Conservation (phyloP, 352 stramenopile genomes). For the Hyaloperonospora arabidopsidis region DNA sequence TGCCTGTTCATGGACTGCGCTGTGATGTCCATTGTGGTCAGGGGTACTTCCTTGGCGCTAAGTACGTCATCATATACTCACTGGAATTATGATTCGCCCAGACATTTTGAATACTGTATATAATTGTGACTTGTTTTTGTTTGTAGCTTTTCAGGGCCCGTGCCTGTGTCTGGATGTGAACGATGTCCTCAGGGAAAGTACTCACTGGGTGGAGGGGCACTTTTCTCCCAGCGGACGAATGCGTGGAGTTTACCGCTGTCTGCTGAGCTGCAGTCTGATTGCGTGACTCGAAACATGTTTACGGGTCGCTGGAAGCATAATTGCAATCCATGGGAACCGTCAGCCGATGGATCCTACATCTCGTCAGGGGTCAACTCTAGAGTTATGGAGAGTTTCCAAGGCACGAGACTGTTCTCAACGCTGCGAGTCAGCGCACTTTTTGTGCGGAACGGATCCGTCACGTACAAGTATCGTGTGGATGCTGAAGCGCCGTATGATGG, state of each 20-base stretch:
- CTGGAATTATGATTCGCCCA: neutral
- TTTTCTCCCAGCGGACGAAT: slow-evolving; percentile 64
- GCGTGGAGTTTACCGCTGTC: slow-evolving; percentile 55
- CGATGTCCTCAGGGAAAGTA: slow-evolving; percentile 65
- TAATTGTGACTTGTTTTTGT: neutral
- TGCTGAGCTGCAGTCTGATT: slow-evolving; percentile 60
- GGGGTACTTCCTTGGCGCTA: slow-evolving; percentile 66
- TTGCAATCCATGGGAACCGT: slow-evolving; percentile 61
- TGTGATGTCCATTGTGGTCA: slow-evolving; percentile 68
- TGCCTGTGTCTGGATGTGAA: slow-evolving; percentile 64
- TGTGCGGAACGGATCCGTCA: slow-evolving; percentile 61
- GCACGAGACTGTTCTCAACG: slow-evolving; percentile 62
- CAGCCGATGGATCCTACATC: slow-evolving; percentile 47
- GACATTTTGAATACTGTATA: neutral
- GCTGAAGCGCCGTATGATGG: slow-evolving; percentile 70
- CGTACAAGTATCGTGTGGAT: slow-evolving; percentile 72
- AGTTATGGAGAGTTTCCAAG: slow-evolving; percentile 58
- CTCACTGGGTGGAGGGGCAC: slow-evolving; percentile 62
- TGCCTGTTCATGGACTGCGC: slow-evolving; percentile 53
- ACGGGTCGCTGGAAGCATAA: slow-evolving; percentile 69
- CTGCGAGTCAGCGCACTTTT: slow-evolving; percentile 69
- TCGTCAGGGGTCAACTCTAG: slow-evolving; percentile 63
- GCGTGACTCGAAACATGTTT: slow-evolving; percentile 69
- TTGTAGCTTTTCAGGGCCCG: slow-evolving; percentile 46
- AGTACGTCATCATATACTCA: slow-evolving; percentile 37